Percentiles rank a stretch among this genome's conserved stretches.
These are phyloP conservation scores for Pezicula radicicola DNA, from an alignment of 2,329 filamentous ascomycete genomes.

Conservation along the genomic window DNA sequence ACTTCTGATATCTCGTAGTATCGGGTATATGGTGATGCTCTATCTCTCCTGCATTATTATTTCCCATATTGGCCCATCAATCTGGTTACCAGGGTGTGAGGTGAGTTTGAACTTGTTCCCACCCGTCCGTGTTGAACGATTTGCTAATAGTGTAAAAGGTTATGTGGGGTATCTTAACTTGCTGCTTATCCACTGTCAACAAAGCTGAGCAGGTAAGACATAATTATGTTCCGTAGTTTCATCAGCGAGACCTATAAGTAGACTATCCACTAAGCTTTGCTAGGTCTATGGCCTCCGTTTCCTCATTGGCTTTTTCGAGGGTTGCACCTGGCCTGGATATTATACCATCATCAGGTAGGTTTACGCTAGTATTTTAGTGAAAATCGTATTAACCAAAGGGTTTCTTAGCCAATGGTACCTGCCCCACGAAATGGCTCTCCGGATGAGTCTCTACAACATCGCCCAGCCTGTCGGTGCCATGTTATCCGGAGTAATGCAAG, in stretches of 20 bases:
- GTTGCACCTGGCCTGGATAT: conserved; percentile 50
- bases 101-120: conserved; percentile 16
- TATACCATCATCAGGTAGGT: conserved; percentile 44
- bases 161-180: conserved; percentile 33
- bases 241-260: background rate
- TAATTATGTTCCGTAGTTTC: conserved; percentile 29
- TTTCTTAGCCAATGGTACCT: conserved; percentile 51
- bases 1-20: conserved; percentile 5
- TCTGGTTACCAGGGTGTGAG: conserved; percentile 45
- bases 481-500: conserved; percentile 36
- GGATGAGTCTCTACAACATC: conserved; percentile 51
- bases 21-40: conserved; percentile 48
- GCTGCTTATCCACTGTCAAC: conserved; percentile 28
- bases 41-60: conserved; percentile 47
- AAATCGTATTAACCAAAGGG: background rate
- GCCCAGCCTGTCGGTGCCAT: background rate
- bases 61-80: conserved; percentile 40
- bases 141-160: conserved; percentile 28
- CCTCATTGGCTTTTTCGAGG: conserved; percentile 44
- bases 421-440: conserved; percentile 52
- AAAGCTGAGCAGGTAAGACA: conserved; percentile 31
- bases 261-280: conserved; percentile 17
- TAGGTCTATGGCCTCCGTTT: conserved; percentile 26
- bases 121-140: too few species aligned
- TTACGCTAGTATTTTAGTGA: background rate